Conservation (phyloP, 495 filamentous ascomycete species). For the Penicillium canariense region DNA sequence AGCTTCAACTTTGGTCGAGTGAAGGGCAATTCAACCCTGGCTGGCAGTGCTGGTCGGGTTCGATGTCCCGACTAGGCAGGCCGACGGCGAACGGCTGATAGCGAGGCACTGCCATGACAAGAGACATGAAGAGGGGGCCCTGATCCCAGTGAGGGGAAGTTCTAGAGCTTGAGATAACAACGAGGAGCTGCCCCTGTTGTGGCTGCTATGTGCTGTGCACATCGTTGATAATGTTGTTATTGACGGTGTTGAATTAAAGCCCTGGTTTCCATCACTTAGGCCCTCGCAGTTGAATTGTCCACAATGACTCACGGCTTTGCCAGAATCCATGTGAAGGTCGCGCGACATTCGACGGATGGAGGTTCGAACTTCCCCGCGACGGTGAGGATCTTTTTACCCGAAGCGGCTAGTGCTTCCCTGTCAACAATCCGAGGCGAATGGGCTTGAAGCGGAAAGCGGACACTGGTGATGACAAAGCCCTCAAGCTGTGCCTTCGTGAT, state of each 20-base stretch:
- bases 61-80: constrained; percentile 21
- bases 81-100: constrained; percentile 7
- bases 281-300: too few relatives aligned
- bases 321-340: background rate
- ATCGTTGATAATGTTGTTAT: background rate
- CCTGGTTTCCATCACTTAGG: too few relatives aligned
- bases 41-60: constrained; percentile 4
- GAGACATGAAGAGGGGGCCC: constrained; percentile 5
- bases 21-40: constrained; percentile 7
- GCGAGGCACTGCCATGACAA: background rate
- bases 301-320: too few relatives aligned
- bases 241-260: background rate
- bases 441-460: background rate
- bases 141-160: constrained; percentile 17
- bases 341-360: background rate
- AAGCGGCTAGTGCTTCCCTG: constrained; percentile 13
- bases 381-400: constrained; percentile 13
- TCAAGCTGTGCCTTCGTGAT: background rate
- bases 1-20: background rate
- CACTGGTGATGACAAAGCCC: background rate
- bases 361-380: background rate
- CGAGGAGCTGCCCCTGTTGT: background rate
- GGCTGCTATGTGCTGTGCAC: background rate
- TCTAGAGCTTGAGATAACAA: constrained; percentile 1
- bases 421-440: background rate